A percentile compares a stretch with the other conserved stretches of the same genome.
Conservation (phyloP, 306 rosid species). For the Gastrolobium villosum region DNA sequence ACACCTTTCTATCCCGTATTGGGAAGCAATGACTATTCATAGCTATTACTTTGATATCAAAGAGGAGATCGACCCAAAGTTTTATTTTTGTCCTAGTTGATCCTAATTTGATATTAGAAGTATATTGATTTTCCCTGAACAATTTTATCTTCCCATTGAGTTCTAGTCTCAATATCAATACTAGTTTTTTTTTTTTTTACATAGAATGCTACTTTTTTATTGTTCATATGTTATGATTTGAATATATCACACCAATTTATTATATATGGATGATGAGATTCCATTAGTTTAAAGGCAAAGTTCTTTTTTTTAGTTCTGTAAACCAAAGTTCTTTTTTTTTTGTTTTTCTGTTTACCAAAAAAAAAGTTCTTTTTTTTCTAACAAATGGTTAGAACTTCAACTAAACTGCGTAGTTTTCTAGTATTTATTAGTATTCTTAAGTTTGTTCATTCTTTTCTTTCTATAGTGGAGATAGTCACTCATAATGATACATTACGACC, state of each 20-base stretch:
- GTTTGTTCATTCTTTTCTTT: too few relatives aligned
- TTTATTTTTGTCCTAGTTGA: slow-evolving; percentile 21
- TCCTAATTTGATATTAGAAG: neutral
- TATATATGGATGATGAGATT: neutral
- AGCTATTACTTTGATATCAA: slow-evolving; percentile 8
- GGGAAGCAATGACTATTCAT: neutral
- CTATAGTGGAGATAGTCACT: too few relatives aligned
- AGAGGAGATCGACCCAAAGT: neutral
- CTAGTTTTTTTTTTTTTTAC: too few relatives aligned
- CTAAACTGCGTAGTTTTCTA: too few relatives aligned
- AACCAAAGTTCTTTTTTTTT: too few relatives aligned
- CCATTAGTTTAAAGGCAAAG: neutral
- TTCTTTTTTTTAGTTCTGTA: too few relatives aligned
- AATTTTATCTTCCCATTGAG: too few relatives aligned
- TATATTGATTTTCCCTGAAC: neutral
- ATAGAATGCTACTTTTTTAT: too few relatives aligned
- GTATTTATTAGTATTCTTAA: too few relatives aligned
- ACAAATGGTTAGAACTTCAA: neutral
- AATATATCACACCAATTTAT: neutral
- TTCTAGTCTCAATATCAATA: too few relatives aligned
- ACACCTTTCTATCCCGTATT: neutral
- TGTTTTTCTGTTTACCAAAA: too few relatives aligned
- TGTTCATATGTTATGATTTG: neutral
- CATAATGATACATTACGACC: too few relatives aligned
- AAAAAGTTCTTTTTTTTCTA: neutral